phyloP scores from a whole-genome alignment of 192 early-diverging fungal genomes.

The Coemansia sp. region DNA sequence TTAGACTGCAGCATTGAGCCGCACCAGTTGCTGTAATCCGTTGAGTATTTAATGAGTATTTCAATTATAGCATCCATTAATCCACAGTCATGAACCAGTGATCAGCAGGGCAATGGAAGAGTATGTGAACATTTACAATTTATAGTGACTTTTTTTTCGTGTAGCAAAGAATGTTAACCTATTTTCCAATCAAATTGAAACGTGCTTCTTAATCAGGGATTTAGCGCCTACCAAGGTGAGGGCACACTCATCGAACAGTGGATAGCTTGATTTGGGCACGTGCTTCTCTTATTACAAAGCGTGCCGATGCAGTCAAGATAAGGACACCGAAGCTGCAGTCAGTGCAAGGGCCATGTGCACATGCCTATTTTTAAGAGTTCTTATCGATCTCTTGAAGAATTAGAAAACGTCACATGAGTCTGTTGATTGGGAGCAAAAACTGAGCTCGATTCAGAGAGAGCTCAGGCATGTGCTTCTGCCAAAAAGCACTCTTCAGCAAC shows the following conservation, averaged over 20 bases:
- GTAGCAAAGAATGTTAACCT: background rate
- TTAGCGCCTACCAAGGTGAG: background rate
- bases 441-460: background rate
- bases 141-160: too few species aligned
- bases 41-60: too few species aligned
- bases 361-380: background rate
- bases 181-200: background rate
- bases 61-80: background rate
- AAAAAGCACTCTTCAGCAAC: background rate
- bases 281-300: background rate
- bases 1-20: too few species aligned
- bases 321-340: background rate
- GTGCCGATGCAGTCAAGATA: conserved; percentile 1
- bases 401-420: background rate
- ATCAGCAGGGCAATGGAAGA: background rate
- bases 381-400: background rate
- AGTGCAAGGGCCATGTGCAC: background rate
- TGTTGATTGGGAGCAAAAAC: background rate
- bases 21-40: too few species aligned
- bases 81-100: background rate
- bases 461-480: background rate
- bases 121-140: background rate
- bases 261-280: background rate
- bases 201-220: background rate
- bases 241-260: background rate